Conservation (phyloP, 192 early-diverging fungal species). For the Backusella psychrophila region DNA sequence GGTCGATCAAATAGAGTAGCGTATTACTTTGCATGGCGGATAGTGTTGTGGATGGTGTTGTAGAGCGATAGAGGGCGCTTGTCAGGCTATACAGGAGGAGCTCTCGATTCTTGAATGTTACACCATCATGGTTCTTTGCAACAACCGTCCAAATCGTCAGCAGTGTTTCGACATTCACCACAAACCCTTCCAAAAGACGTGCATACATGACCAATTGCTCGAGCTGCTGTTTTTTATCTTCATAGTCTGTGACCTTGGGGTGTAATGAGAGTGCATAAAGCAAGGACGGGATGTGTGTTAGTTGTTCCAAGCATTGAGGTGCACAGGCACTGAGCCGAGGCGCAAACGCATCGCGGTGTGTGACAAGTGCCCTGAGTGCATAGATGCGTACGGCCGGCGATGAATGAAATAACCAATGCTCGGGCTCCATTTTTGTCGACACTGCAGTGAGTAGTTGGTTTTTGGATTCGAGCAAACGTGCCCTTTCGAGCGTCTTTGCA, state of each 20-base stretch:
- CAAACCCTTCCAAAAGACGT: neutral
- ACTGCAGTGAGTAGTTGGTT: neutral
- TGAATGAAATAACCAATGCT: neutral
- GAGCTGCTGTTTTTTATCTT: neutral
- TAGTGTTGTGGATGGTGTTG: no score
- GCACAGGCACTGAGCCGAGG: neutral
- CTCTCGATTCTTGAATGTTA: neutral
- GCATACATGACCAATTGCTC: neutral
- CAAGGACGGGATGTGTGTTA: neutral
- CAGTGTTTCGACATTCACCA: neutral
- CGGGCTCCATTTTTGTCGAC: neutral
- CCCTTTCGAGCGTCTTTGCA: neutral
- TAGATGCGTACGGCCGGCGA: neutral
- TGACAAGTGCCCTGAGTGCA: neutral
- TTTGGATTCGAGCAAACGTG: neutral
- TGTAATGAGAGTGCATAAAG: neutral
- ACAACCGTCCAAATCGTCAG: neutral
- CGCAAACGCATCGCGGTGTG: neutral
- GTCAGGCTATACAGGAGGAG: neutral
- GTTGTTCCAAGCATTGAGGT: neutral
- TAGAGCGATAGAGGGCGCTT: neutral
- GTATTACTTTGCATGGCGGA: neutral
- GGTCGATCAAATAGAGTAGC: neutral
- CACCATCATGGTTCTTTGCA: neutral
- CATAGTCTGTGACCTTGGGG: neutral